These are phyloP conservation scores for Backusella psychrophila DNA, from an alignment of 192 early-diverging fungal species.

Conservation along the genomic window DNA sequence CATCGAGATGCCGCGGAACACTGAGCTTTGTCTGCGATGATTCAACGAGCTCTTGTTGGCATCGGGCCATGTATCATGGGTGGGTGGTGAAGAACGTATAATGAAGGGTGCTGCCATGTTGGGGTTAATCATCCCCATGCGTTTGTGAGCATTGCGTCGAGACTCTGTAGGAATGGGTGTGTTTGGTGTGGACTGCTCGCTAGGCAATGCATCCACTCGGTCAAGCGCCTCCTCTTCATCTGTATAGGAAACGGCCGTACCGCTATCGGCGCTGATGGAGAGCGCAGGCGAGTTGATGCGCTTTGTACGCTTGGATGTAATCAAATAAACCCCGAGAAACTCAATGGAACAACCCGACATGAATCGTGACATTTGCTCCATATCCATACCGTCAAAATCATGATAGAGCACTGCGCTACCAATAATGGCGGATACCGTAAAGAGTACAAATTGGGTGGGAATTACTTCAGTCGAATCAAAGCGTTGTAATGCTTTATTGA, in stretches of 20 bases:
- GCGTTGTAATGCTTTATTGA: constrained; percentile 63
- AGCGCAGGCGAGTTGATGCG: constrained; percentile 5
- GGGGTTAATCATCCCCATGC: not conserved
- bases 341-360: constrained; percentile 58
- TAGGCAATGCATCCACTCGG: not conserved
- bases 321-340: constrained; percentile 68
- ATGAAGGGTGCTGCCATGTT: not conserved
- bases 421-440: constrained; percentile 67
- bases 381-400: constrained; percentile 58
- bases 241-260: not conserved
- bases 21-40: constrained; percentile 26
- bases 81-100: not conserved
- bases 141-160: not conserved
- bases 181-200: not conserved
- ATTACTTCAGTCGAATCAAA: constrained; percentile 74
- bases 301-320: constrained; percentile 54
- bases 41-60: not conserved
- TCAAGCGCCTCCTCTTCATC: constrained; percentile 7
- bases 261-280: constrained; percentile 9
- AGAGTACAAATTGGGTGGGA: constrained; percentile 76
- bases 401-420: constrained; percentile 66
- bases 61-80: not conserved
- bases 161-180: not conserved
- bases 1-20: constrained; percentile 34
- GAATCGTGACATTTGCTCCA: constrained; percentile 45